Conservation (phyloP, 176 grass and related monocot species). For the Eleusine coracana region DNA sequence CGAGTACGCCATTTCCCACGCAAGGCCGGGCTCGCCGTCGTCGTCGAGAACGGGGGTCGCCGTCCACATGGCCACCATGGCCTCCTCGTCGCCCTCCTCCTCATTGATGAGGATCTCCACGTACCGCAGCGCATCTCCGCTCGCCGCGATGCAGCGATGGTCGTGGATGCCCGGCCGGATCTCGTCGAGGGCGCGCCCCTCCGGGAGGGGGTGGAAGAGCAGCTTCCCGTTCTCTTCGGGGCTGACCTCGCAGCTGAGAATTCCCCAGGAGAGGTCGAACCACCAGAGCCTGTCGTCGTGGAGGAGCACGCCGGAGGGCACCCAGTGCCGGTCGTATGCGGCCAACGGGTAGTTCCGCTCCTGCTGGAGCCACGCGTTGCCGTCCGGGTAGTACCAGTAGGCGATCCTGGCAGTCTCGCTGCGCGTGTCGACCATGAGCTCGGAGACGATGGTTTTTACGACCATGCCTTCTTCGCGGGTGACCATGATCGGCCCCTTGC, state of each 20-base stretch:
- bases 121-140: not conserved
- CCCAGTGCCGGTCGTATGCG: not conserved
- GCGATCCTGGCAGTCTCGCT: not conserved
- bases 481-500: not conserved
- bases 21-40: no score
- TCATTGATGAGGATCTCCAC: constrained; percentile 2
- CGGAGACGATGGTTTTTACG: not conserved
- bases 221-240: not conserved
- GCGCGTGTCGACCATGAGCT: not conserved
- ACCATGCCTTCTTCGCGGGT: not conserved
- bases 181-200: not conserved
- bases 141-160: constrained; percentile 14
- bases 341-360: not conserved
- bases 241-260: not conserved
- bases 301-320: not conserved
- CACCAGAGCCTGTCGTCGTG: not conserved
- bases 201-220: not conserved
- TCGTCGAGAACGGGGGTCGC: not conserved
- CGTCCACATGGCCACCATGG: not conserved
- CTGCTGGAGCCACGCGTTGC: rapidly evolving
- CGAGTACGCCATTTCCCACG: not conserved
- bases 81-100: not conserved
- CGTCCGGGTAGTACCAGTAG: not conserved
- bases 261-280: constrained; percentile 22
- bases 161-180: not conserved